Evolutionary conservation across 148 eudicot species (phyloP), one percentile per base, ranked within the genome.

Genomic region (Limonium bicolor): DNA sequence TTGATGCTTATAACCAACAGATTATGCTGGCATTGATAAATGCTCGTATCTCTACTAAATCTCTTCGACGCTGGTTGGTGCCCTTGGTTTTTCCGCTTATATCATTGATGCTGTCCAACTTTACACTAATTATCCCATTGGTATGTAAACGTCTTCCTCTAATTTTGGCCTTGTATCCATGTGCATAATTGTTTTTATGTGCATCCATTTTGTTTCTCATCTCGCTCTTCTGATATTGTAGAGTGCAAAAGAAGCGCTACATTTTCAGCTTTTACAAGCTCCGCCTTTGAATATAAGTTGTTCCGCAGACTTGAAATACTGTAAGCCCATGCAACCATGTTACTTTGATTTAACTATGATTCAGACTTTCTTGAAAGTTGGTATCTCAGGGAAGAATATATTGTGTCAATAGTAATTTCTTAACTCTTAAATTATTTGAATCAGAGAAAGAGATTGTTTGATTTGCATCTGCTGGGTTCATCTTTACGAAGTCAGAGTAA

Each of bases 221-320:
- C 67, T 37, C 62, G 35, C 27, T 36, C 54, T 11, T 34, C 38
- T 28, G 16, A 17, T 61, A 39, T 41, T 34, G 50, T 54, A 86
- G 99, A 84, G 93, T 74, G 78, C 63, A 20, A 30, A 45, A 27
- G 88, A 90, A 64, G 95, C 80, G 53, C 63, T 80, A 26, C 82
- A 60, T 36, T 84, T 90, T 61, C 99, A 81, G 72, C 82, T 84
- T 28, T 71, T 90, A 64, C 87, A 77, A 65, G 95, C 93, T 45
- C 73, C 99, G 26, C 95, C 95, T 22, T 62, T 50, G 45, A 36
- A 69, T 51, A 68, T 84, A 40, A 60, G 66, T 64, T 60, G 47
- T 52, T 62, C 78, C 32, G 95, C 80, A 58, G 99, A 90, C 56
- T 63, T 90, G 49, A 90, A 90, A 67, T 85, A 61, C 51, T 77